Conservation (phyloP, 2,329 filamentous ascomycete genomes). For the Sporothrix pseudoabietina region DNA sequence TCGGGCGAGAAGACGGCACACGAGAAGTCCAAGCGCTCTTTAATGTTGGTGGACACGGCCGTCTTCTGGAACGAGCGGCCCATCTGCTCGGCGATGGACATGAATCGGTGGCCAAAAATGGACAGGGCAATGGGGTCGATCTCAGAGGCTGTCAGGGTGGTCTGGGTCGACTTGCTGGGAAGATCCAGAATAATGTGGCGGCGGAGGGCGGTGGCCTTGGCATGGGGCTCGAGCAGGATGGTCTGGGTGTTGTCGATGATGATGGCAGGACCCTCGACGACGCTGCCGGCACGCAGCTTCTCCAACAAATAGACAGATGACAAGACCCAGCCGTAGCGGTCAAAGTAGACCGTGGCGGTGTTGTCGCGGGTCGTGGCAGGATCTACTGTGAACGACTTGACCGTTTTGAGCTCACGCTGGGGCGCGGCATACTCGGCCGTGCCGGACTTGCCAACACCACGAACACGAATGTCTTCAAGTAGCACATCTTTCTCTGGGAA, state of each 20-base stretch:
- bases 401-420: conserved; percentile 71
- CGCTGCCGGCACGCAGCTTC: conserved; percentile 68
- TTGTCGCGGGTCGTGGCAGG: conserved; percentile 40
- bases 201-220: conserved; percentile 74
- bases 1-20: conserved; percentile 77
- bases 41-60: conserved; percentile 28
- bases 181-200: conserved; percentile 84
- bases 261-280: conserved; percentile 74
- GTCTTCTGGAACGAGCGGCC: conserved; percentile 30
- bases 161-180: conserved; percentile 45
- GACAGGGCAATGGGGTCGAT: conserved; percentile 66
- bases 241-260: conserved; percentile 87
- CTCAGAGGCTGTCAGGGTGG: conserved; percentile 37
- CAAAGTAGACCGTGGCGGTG: conserved; percentile 75
- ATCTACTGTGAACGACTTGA: conserved; percentile 45
- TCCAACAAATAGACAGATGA: conserved; percentile 83
- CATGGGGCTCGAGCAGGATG: conserved; percentile 80
- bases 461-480: conserved; percentile 83
- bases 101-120: conserved; percentile 32
- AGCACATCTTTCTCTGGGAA: conserved; percentile 84
- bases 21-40: conserved; percentile 46
- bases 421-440: conserved; percentile 53
- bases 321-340: conserved; percentile 65
- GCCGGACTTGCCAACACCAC: conserved; percentile 70
- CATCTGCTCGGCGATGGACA: conserved; percentile 32